Base-by-base conservation (phyloP, 345 rosid genomes). In the Salix koriyanagi region DNA sequence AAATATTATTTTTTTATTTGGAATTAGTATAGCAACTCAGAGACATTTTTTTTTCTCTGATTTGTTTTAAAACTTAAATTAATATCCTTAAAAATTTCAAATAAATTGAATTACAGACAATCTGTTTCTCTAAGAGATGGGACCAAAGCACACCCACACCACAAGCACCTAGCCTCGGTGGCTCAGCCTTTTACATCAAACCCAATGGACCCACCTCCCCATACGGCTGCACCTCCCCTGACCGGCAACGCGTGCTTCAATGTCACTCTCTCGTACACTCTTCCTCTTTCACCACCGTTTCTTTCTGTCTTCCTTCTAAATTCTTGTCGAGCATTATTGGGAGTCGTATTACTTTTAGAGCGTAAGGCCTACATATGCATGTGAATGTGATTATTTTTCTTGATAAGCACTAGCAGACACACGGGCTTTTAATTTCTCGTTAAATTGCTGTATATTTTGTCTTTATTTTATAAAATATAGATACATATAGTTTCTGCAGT, bases 161-260 rank as follows among this genome's bases (percentile, higher is more conserved):
- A 26, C 41, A 37, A 2, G 4, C 30, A 61, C 71, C 62, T 64
- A 1, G 65, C 67, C 67, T 67, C 69, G 65, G 64, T 50, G 84
- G 76, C 77, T 78, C 84, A 83, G 87, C 77, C 82, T 81, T 81
- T 81, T 87, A 16, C 85, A 76, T 79, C 81, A 73, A 56, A 61
- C 84, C 79, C 75, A 44, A 66, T 46, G 91, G 92, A 86, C 93
- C 94, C 96, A 90, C 88, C 86, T 84, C 84, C 85, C 92, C 84
- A 88, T 86, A 82, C 86, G 89, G 87, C 83, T 91, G 97, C 95
- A 54, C 85, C 92, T 85, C 78, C 84, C 81, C 82, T 76, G 72
- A 76, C 92, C 90, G 92, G 92, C 98, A 88, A 89, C 89, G 90
- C 93, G 90, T 94, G 97, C 94, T 81, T 73, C 84, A 78, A 72